Evolutionary conservation across 2,329 filamentous ascomycete species (phyloP).

Genomic region (Fusarium concolor): DNA sequence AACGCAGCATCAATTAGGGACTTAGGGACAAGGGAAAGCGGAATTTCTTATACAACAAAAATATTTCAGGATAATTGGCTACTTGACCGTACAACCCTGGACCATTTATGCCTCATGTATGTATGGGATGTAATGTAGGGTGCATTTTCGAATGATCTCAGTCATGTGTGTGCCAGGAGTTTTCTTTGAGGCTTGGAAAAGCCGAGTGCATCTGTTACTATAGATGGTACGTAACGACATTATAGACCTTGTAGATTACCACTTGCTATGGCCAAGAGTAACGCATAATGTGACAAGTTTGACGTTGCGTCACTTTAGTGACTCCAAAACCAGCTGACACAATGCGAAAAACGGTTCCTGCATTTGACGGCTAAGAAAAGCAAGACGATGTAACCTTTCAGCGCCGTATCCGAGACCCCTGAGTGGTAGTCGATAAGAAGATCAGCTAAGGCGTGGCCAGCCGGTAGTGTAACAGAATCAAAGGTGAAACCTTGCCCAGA

Average conservation of each 20-base stretch:
- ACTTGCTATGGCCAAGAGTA: neutral
- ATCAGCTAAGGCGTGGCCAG: constrained; percentile 22
- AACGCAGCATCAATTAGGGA: constrained; percentile 12
- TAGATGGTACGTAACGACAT: constrained; percentile 30
- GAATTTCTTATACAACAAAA: constrained; percentile 32
- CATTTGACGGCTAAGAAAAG: constrained; percentile 8
- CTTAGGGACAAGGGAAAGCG: constrained; percentile 28
- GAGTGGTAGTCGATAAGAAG: constrained; percentile 15
- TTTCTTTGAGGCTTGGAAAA: constrained; percentile 15
- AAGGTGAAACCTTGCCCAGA: constrained; percentile 28
- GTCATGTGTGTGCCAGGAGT: constrained; percentile 24
- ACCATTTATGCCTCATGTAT: constrained; percentile 35
- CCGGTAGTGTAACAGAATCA: neutral
- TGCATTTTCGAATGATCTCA: constrained; percentile 27
- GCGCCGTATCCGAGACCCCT: constrained; percentile 6
- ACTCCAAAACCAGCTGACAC: neutral
- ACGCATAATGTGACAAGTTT: neutral
- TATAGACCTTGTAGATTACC: constrained; percentile 27
- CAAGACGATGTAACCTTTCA: constrained; percentile 36
- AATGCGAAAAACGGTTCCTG: constrained; percentile 18
- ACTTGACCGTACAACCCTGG: constrained; percentile 36
- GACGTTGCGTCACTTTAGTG: neutral
- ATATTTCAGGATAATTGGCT: constrained; percentile 42
- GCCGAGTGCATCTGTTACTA: constrained; percentile 18
- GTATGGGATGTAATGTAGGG: constrained; percentile 43